Conservation (phyloP, 1,139 yeast genomes). For the Nakaseomyces delphensis region DNA sequence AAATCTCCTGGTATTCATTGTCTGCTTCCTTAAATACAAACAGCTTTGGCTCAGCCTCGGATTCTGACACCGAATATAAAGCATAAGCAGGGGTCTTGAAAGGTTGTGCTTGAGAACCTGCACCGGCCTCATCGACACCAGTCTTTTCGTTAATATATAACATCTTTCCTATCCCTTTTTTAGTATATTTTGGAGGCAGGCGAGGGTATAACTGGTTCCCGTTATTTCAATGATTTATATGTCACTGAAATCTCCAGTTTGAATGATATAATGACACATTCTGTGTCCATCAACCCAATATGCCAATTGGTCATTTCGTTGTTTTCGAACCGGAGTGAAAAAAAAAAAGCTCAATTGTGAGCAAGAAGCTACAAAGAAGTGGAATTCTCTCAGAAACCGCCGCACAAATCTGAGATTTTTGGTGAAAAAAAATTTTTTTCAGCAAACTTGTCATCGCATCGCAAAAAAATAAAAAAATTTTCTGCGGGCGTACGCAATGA, state of each 20-base stretch:
- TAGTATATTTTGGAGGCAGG: no score
- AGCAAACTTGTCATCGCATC: no score
- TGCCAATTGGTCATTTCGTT: no score
- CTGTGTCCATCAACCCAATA: no score
- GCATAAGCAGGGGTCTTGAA: constrained; percentile 83
- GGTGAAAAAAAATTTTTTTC: background rate
- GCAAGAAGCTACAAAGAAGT: no score
- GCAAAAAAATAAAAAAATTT: background rate
- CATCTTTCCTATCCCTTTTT: no score
- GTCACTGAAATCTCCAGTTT: no score
- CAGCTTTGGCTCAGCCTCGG: constrained; percentile 45
- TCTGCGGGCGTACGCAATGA: constrained; percentile 1
- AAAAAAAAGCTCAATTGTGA: background rate
- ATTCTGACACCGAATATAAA: constrained; percentile 36
- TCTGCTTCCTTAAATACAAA: constrained; percentile 60
- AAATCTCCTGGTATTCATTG: constrained; percentile 60
- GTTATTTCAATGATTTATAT: no score
- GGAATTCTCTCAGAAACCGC: background rate
- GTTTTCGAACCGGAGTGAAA: no score
- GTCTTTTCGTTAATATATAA: constrained; percentile 61
- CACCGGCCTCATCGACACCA: constrained; percentile 52
- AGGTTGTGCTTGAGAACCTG: constrained; percentile 63
- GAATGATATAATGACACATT: no score
- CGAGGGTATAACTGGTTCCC: no score
- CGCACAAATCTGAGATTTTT: background rate